Evolutionary conservation across 176 grass and related monocot species (phyloP), one percentile per base, ranked within the genome.

Genomic region (Avena sativa): DNA sequence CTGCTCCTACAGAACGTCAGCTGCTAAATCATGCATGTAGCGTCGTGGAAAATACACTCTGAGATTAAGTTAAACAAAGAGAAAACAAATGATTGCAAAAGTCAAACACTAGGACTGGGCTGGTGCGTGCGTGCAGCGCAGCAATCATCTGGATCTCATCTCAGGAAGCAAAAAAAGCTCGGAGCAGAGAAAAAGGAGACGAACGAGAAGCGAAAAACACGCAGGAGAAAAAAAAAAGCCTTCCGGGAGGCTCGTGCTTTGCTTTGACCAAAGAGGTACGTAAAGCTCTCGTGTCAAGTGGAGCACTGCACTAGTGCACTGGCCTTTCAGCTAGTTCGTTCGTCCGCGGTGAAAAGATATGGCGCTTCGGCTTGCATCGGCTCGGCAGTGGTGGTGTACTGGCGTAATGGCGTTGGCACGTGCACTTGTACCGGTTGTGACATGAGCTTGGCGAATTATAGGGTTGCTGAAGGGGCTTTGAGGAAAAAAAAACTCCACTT

Each of bases 141-240:
- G 66, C 71, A 85, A 90, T 90, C 78, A 81, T 86, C 83, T 71
- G 71, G 50, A 40, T 76, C 32, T 34, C 32, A 25, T 25, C 83
- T 26, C 36, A 36, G 36, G 64, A 52, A 25, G 25, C 25, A 25
- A 25, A 25, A 25, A 25, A 25, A 25, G 25, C 25, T 25, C 25
- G 25, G 25, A 25, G 25, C 25, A 25, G 25, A 25, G 25, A 25
- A 25, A 25, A 38, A 68, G 9, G 80, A 76, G 60, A 40, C 3
- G 25, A 78, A 38, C 3, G 52, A 83, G 36, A 67, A 17, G 25
- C 13, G 20, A 51, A 64, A 74, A 49, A 38, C 6, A 51, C 14
- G 10, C 0, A 26, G 2, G 16, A 38, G 25, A 25, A 25, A 1
- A 38, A 38, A 15, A 70, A 83, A 72, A 57, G 49, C 20, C 87